Conservation (phyloP, 2,329 filamentous ascomycete species). For the Proliferodiscus dingleyae region DNA sequence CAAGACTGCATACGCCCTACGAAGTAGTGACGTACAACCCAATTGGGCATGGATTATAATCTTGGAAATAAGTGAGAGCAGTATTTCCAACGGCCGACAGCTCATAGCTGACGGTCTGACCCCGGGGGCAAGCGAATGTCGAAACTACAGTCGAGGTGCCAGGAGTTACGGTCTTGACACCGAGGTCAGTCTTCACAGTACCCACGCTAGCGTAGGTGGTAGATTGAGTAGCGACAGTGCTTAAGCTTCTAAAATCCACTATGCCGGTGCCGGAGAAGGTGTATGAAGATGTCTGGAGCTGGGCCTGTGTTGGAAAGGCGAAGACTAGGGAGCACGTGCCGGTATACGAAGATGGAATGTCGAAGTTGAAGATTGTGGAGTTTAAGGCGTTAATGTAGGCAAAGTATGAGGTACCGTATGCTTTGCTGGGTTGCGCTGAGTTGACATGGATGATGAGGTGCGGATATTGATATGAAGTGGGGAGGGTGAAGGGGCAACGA, state of each 20-base stretch:
- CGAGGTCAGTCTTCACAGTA: slow-evolving; percentile 38
- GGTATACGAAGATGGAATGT: slow-evolving; percentile 55
- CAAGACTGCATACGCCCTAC: slow-evolving; percentile 7
- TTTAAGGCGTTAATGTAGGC: slow-evolving; percentile 49
- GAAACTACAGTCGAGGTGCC: slow-evolving; percentile 50
- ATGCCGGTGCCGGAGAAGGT: slow-evolving; percentile 49
- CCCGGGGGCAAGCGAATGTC: slow-evolving; percentile 50
- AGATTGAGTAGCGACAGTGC: slow-evolving; percentile 37
- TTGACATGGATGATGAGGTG: slow-evolving; percentile 60
- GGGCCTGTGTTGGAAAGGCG: slow-evolving; percentile 52
- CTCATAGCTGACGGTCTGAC: slow-evolving; percentile 46
- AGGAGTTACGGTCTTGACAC: slow-evolving; percentile 40
- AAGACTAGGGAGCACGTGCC: slow-evolving; percentile 60
- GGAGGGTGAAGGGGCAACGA: slow-evolving; percentile 36
- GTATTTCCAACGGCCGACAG: slow-evolving; percentile 47
- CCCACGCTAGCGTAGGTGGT: slow-evolving; percentile 53
- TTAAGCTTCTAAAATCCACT: slow-evolving; percentile 47
- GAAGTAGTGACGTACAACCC: slow-evolving; percentile 36
- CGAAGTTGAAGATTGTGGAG: slow-evolving; percentile 65
- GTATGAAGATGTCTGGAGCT: slow-evolving; percentile 55
- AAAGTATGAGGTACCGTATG: slow-evolving; percentile 49
- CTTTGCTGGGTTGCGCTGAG: slow-evolving; percentile 45
- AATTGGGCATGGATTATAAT: slow-evolving; percentile 48
- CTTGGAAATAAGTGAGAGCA: slow-evolving; percentile 56
- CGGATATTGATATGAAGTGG: slow-evolving; percentile 49